These are phyloP conservation scores for Zelonia costaricensis DNA, from an alignment of 208 protist genomes.

Conservation along the genomic window DNA sequence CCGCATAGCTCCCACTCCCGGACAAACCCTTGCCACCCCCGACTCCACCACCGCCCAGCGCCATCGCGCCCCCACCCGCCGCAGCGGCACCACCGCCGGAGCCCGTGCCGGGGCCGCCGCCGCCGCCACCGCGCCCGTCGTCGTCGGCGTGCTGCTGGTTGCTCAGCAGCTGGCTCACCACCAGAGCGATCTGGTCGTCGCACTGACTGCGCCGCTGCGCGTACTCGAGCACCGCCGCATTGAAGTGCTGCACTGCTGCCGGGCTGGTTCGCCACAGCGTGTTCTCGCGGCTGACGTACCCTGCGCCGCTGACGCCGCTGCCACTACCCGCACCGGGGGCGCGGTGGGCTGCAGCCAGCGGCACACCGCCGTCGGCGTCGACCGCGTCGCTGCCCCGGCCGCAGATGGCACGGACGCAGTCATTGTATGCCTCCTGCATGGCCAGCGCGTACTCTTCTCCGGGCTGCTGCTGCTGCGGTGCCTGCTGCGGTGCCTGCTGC, in stretches of 20 bases:
- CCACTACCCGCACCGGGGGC: background rate
- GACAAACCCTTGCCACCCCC: background rate
- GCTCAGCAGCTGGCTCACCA: conserved; percentile 68
- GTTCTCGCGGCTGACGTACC: background rate
- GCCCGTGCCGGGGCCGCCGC: background rate
- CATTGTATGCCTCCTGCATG: conserved; percentile 53
- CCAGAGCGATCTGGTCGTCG: conserved; percentile 70
- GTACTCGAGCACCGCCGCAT: conserved; percentile 47
- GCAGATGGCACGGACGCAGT: conserved; percentile 29
- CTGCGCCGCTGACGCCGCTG: background rate
- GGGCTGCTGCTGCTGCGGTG: conserved; percentile 28
- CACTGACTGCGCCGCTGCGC: conserved; percentile 34
- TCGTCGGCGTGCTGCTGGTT: conserved; percentile 41
- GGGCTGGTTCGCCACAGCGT: conserved; percentile 55
- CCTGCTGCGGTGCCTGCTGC: too few relatives aligned
- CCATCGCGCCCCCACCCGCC: background rate
- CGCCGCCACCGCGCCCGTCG: conserved; percentile 2
- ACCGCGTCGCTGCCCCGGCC: conserved; percentile 4
- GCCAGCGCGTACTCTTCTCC: conserved; percentile 39
- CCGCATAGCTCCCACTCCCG: conserved; percentile 6
- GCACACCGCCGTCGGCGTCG: background rate
- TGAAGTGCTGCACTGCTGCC: conserved; percentile 40
- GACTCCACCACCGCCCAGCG: background rate
- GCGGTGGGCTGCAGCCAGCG: background rate
- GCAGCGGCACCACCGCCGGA: background rate